phyloP scores from a whole-genome alignment of 768 basidiomycete species.

The Tremella mesenterica region DNA sequence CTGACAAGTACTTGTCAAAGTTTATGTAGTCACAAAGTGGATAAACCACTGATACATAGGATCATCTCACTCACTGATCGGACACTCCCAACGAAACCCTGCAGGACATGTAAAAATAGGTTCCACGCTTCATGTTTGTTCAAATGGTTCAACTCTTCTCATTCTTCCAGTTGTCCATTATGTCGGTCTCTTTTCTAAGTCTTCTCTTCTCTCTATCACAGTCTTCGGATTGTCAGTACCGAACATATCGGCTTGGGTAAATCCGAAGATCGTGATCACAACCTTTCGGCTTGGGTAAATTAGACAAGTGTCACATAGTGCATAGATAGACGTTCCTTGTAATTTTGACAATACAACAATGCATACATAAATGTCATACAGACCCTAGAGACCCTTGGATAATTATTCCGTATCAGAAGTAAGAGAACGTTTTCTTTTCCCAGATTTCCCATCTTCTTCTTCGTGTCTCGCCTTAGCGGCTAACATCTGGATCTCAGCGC shows the following conservation, averaged over 20 bases:
- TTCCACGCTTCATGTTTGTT: slow-evolving; percentile 89
- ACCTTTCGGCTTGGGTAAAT: too few species aligned
- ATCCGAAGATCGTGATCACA: too few species aligned
- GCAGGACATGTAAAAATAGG: slow-evolving; percentile 86
- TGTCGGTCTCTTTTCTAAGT: slow-evolving; percentile 57
- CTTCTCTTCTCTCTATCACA: slow-evolving; percentile 2
- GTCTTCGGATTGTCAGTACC: slow-evolving; percentile 1
- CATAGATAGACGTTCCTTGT: too few species aligned
- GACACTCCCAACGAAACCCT: slow-evolving; percentile 77
- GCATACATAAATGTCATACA: too few species aligned
- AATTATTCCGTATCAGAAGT: slow-evolving; percentile 1
- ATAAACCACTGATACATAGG: slow-evolving; percentile 47
- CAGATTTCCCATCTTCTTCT: not conserved
- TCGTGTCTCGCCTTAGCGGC: slow-evolving; percentile 6
- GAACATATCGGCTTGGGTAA: too few species aligned
- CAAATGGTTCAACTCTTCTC: slow-evolving; percentile 53
- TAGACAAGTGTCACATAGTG: too few species aligned
- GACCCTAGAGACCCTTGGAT: not conserved
- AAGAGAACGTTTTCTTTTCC: not conserved
- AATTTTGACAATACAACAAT: too few species aligned
- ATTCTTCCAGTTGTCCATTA: slow-evolving; percentile 82
- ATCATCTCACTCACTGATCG: slow-evolving; percentile 87
- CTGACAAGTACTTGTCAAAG: not conserved
- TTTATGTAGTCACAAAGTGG: not conserved
- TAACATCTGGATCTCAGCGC: not conserved